Percentiles rank a stretch among this genome's conserved stretches.
phyloP scores from a whole-genome alignment of 2,329 filamentous ascomycete species.

The Rhinocladiella mackenziei region DNA sequence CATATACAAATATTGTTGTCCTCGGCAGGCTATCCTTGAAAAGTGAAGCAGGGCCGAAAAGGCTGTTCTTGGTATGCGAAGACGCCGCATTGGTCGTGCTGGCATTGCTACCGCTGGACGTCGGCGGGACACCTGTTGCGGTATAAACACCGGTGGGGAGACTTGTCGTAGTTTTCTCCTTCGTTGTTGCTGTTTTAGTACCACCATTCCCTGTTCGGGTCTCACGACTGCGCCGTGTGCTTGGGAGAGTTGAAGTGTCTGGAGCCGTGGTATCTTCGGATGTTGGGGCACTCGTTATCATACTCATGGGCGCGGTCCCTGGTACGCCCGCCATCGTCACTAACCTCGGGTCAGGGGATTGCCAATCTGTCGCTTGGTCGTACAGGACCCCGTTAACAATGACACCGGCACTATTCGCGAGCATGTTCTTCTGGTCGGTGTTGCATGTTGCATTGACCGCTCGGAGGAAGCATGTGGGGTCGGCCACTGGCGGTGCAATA shows the following conservation, averaged over 20 bases:
- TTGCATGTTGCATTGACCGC: conserved; percentile 51
- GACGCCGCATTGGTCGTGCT: conserved; percentile 14
- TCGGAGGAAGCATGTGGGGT: conserved; percentile 60
- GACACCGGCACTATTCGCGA: conserved; percentile 50
- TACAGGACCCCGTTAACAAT: conserved; percentile 60
- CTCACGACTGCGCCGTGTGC: not conserved
- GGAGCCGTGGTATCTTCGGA: conserved; percentile 1
- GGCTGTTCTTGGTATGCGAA: conserved; percentile 6
- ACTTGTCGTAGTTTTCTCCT: conserved; percentile 5
- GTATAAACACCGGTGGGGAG: conserved; percentile 34
- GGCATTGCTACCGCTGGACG: conserved; percentile 6
- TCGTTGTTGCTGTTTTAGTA: not conserved
- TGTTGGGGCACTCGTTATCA: conserved; percentile 20
- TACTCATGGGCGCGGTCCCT: conserved; percentile 29
- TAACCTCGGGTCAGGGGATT: conserved; percentile 31
- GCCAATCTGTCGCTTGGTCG: conserved; percentile 38
- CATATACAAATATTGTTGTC: conserved; percentile 11
- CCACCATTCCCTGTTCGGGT: not conserved
- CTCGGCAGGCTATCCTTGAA: conserved; percentile 11
- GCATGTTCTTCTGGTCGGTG: conserved; percentile 47
- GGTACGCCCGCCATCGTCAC: conserved; percentile 30
- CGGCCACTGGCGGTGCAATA: conserved; percentile 46
- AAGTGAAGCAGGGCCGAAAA: conserved; percentile 7
- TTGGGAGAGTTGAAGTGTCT: not conserved
- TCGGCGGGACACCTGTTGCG: conserved; percentile 30